phyloP scores from a whole-genome alignment of 768 basidiomycete genomes.

The Gautieria morchelliformis region DNA sequence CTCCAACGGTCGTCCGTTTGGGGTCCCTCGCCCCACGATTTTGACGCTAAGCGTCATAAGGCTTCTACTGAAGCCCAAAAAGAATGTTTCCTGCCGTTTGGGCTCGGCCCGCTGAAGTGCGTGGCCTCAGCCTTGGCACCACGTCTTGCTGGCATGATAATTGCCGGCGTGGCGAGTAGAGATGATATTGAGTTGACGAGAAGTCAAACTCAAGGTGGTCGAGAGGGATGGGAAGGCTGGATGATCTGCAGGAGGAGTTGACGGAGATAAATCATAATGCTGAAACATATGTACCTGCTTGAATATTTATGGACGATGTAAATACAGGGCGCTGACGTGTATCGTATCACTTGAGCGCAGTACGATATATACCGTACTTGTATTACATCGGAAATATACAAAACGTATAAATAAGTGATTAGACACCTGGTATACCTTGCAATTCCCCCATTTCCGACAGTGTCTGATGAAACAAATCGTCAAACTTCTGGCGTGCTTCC shows the following conservation, averaged over 20 bases:
- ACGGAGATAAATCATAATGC: too few relatives aligned
- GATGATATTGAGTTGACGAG: slow-evolving; percentile 18
- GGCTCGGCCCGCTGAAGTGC: slow-evolving; percentile 37
- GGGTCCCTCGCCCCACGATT: slow-evolving; percentile 27
- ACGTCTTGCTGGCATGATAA: slow-evolving; percentile 39
- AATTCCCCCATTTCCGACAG: slow-evolving; percentile 50
- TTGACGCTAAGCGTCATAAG: slow-evolving; percentile 36
- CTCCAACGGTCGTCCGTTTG: slow-evolving; percentile 30
- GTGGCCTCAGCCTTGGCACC: slow-evolving; percentile 42
- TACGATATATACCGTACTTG: too few relatives aligned
- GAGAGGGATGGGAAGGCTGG: slow-evolving; percentile 42
- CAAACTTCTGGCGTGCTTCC: slow-evolving; percentile 52
- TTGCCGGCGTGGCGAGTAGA: slow-evolving; percentile 31
- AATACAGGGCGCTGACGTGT: too few relatives aligned
- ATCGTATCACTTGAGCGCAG: too few relatives aligned
- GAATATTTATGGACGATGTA: too few relatives aligned
- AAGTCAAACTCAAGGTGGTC: slow-evolving; percentile 25
- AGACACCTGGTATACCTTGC: background rate
- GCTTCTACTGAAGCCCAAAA: slow-evolving; percentile 7
- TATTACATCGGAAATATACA: too few relatives aligned
- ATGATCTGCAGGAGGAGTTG: background rate
- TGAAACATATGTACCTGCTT: too few relatives aligned
- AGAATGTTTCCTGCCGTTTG: slow-evolving; percentile 35
- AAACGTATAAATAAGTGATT: background rate
- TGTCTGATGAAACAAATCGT: slow-evolving; percentile 53